Percentiles rank a stretch among this genome's conserved stretches.
phyloP scores from a whole-genome alignment of 2,329 filamentous ascomycete genomes.

The Verticillium albo-atrum region DNA sequence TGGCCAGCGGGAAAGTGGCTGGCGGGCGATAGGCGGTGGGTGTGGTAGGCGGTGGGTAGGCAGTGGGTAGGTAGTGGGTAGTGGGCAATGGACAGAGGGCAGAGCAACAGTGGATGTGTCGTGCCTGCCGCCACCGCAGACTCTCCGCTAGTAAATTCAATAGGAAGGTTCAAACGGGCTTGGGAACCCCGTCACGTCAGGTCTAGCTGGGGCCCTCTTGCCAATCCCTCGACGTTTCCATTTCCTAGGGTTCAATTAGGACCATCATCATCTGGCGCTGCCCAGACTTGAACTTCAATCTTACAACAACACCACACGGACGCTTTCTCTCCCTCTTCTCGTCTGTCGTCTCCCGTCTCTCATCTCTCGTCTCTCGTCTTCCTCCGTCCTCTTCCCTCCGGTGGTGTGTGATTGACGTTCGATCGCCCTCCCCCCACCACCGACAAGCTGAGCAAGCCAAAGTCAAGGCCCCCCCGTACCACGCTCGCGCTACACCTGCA shows the following conservation, averaged over 20 bases:
- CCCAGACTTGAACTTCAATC: neutral
- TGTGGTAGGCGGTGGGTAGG: neutral
- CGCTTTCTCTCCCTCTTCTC: neutral
- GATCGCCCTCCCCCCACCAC: too few relatives aligned
- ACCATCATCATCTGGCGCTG: neutral
- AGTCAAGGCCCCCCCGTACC: too few relatives aligned
- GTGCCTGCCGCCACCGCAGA: neutral
- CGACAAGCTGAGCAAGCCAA: neutral
- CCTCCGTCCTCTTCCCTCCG: neutral
- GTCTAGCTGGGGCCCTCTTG: neutral
- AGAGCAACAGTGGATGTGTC: neutral
- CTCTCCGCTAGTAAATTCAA: neutral
- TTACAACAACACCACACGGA: neutral
- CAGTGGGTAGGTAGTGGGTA: too few relatives aligned
- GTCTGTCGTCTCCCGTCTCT: neutral
- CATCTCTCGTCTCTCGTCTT: neutral
- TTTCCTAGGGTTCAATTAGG: neutral
- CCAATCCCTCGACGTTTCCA: neutral
- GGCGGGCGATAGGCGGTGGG: too few relatives aligned
- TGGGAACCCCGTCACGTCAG: neutral
- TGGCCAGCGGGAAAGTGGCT: too few relatives aligned
- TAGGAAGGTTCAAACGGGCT: neutral
- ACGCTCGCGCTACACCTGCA: neutral
- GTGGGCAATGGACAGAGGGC: too few relatives aligned
- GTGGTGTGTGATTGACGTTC: neutral